phyloP scores from a whole-genome alignment of 169 alveolate species.

The Cryptosporidium sp. region DNA sequence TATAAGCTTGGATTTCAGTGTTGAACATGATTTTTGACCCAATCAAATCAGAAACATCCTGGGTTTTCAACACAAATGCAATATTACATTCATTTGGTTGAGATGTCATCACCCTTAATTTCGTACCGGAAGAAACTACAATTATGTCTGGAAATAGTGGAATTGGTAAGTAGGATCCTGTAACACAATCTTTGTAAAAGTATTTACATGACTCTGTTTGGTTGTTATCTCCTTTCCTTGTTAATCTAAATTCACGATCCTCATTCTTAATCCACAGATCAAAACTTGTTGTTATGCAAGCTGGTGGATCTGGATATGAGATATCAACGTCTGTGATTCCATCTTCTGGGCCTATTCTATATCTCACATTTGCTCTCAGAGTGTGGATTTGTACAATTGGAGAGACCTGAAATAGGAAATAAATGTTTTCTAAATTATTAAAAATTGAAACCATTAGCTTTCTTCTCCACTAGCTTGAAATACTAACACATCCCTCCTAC shows the following conservation, averaged over 20 bases:
- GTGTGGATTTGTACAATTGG: conserved; percentile 72
- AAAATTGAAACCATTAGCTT: conserved; percentile 36
- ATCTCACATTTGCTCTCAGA: conserved; percentile 60
- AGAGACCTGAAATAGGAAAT: conserved; percentile 60
- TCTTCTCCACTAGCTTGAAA: conserved; percentile 3
- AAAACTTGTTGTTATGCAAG: conserved; percentile 55
- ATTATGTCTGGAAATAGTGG: conserved; percentile 67
- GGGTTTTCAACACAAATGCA: conserved; percentile 66
- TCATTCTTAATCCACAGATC: conserved; percentile 70
- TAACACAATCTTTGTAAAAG: conserved; percentile 64
- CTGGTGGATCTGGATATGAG: conserved; percentile 75
- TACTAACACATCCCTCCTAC: conserved; percentile 10
- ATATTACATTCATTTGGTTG: conserved; percentile 73
- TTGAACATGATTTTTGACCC: conserved; percentile 31
- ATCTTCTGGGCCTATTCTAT: conserved; percentile 74
- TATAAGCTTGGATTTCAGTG: conserved; percentile 29
- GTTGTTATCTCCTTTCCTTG: conserved; percentile 55
- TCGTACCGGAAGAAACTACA: conserved; percentile 71
- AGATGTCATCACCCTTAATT: conserved; percentile 68
- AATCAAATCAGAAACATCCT: conserved; percentile 46
- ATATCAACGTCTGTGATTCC: conserved; percentile 73
- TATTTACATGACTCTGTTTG: conserved; percentile 52
- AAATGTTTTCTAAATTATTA: conserved; percentile 42
- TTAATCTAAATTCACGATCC: conserved; percentile 69
- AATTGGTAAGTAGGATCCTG: conserved; percentile 68